These are phyloP conservation scores for Fusarium annulatum DNA, from an alignment of 2,329 filamentous ascomycete species.

Conservation along the genomic window DNA sequence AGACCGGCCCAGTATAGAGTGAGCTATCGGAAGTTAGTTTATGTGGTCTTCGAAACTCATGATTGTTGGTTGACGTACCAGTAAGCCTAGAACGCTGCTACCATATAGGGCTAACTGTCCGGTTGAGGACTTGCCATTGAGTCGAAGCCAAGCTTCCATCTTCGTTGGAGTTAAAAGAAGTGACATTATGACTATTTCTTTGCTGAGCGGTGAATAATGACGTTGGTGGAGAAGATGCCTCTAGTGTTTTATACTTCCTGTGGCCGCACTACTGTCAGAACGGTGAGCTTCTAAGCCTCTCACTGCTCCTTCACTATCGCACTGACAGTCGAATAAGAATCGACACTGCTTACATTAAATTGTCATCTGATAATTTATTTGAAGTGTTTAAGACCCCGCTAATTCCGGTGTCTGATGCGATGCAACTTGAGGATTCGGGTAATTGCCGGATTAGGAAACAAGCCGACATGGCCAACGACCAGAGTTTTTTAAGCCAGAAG, in stretches of 20 bases:
- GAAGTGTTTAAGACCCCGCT: background rate
- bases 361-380: background rate
- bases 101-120: background rate
- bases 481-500: background rate
- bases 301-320: background rate
- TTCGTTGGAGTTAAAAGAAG: background rate
- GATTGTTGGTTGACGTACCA: background rate
- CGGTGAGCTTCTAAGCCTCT: background rate
- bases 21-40: background rate
- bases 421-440: background rate
- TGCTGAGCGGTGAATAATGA: too few species aligned
- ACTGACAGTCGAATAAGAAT: rapidly evolving
- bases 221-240: background rate
- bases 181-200: background rate
- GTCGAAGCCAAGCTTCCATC: background rate
- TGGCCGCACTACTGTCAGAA: too few species aligned
- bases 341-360: rapidly evolving
- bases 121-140: background rate
- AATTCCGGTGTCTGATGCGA: background rate
- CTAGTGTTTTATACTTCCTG: background rate
- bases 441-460: background rate
- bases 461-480: background rate
- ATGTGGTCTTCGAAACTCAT: background rate
- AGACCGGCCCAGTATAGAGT: background rate
- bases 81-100: background rate